Conservation (phyloP, 1,284 basidiomycete species). For the Puccinia triticina region DNA sequence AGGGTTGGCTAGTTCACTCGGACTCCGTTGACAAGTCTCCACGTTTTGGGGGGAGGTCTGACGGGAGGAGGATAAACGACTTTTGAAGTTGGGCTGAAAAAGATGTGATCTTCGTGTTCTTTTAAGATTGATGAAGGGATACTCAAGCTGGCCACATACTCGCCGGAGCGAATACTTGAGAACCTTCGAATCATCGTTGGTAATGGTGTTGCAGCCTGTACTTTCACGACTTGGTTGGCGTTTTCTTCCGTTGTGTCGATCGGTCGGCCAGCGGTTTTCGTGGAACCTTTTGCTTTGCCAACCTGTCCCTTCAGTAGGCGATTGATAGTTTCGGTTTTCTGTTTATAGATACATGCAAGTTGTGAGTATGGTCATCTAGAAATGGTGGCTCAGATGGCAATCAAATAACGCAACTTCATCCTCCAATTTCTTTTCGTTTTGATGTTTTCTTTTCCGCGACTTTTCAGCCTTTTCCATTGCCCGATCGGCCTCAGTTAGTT, state of each 20-base stretch:
- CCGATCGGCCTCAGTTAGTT: conserved; percentile 50
- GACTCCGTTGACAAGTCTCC: conserved; percentile 46
- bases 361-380: background rate
- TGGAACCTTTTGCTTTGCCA: conserved; percentile 40
- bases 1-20: conserved; percentile 18
- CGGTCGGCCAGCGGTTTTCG: background rate
- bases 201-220: background rate
- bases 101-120: conserved; percentile 17
- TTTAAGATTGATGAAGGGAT: conserved; percentile 31
- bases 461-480: conserved; percentile 52
- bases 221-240: background rate
- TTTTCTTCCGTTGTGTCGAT: conserved; percentile 5
- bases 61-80: conserved; percentile 29
- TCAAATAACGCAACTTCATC: conserved; percentile 43
- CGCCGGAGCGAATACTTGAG: conserved; percentile 40
- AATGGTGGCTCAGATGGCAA: background rate
- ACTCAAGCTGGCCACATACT: conserved; percentile 37
- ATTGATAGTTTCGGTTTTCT: conserved; percentile 52
- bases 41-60: conserved; percentile 34
- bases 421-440: conserved; percentile 50
- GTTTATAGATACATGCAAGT: background rate
- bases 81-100: background rate
- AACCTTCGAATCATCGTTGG: conserved; percentile 30
- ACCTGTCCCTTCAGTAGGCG: conserved; percentile 49
- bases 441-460: conserved; percentile 51